Percentiles rank a stretch among this genome's conserved stretches.
Conservation (phyloP, 2,329 filamentous ascomycete genomes). For the Niveomyces coronatus region DNA sequence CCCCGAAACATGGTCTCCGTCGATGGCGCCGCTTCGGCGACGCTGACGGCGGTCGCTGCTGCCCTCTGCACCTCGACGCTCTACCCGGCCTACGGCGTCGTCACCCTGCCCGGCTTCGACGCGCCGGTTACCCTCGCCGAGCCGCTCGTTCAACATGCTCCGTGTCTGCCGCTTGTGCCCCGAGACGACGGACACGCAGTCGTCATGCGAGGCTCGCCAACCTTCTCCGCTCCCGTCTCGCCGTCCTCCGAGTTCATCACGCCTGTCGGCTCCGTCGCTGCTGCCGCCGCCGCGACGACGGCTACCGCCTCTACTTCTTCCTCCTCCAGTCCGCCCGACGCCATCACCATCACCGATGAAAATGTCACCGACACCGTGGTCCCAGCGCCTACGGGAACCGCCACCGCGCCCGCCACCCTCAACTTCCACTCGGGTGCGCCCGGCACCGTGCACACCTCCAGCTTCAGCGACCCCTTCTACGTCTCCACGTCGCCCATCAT, state of each 20-base stretch:
- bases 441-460: conserved; percentile 35
- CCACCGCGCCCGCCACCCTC: conserved; percentile 14
- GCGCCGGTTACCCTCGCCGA: conserved; percentile 46
- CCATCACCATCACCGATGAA: conserved; percentile 32
- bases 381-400: conserved; percentile 1
- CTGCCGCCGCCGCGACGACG: conserved; percentile 24
- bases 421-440: conserved; percentile 18
- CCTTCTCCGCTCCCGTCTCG: no score
- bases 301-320: neutral
- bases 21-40: conserved; percentile 9
- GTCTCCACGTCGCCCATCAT: conserved; percentile 86
- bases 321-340: conserved; percentile 6
- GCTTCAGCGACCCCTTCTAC: conserved; percentile 81
- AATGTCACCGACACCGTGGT: conserved; percentile 12
- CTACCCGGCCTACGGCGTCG: conserved; percentile 33
- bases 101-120: conserved; percentile 41
- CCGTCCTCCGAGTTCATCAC: no score
- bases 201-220: neutral
- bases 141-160: conserved; percentile 43
- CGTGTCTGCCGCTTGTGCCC: conserved; percentile 20
- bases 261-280: neutral
- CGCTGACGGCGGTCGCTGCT: conserved; percentile 20
- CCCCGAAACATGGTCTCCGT: conserved; percentile 5
- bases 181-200: conserved; percentile 9
- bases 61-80: conserved; percentile 30